Evolutionary conservation across 2,329 filamentous ascomycete species (phyloP), one percentile per base, ranked within the genome.

Genomic region (Talaromyces sp.): DNA sequence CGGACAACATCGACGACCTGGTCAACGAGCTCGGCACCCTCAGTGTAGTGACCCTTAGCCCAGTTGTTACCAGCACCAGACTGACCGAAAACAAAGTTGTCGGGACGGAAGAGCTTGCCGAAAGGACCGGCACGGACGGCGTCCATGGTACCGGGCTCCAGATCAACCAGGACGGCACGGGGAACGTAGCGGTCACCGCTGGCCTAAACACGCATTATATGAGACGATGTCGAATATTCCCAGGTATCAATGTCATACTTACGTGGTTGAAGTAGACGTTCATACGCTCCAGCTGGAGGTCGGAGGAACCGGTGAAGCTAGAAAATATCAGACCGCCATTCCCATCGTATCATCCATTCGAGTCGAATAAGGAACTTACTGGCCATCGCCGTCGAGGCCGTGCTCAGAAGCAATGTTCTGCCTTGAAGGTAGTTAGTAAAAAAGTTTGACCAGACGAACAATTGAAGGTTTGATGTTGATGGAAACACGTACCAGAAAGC

Each of bases 61-160:
- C 94, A 99, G 88, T 97, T 97, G 91, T 99, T 99, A 82, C 94
- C 94, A 77, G 94, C 94, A 86, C 94, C 93, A 70, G 94, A 97
- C 84, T 97, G 94, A 70, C 94, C 94, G 79, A 97, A 97, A 75
- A 97, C 91, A 81, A 97, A 97, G 89, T 97, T 99, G 84, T 99
- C 94, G 76, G 94, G 94, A 65, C 94, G 92, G 91, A 99, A 97
- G 68, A 99, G 91, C 83, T 97, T 90, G 69, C 94, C 94, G 77
- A 97, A 97, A 65, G 94, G 94, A 78, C 94, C 93, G 69, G 93
- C 90, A 77, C 93, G 93, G 82, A 99, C 93, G 68, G 94, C 94
- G 71, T 99, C 94, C 93, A 97, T 99, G 80, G 94, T 97, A 81
- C 94, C 94, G 67, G 94, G 94, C 86, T 99, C 94, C 74, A 99